These are phyloP conservation scores for Apiospora pterosperma DNA, from an alignment of 2,329 filamentous ascomycete species.

Conservation along the genomic window DNA sequence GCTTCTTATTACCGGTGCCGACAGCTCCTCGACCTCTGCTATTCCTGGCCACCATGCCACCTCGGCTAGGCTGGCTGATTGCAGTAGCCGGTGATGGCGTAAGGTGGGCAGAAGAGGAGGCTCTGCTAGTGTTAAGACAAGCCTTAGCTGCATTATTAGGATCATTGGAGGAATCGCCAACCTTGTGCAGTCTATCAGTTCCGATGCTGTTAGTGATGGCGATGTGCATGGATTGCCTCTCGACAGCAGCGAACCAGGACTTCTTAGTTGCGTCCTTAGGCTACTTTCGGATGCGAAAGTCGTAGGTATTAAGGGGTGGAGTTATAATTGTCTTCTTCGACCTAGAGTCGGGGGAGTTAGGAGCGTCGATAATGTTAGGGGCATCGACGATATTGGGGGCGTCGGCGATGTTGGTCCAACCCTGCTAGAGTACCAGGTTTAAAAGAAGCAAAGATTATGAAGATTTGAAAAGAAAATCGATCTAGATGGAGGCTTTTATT, in stretches of 20 bases:
- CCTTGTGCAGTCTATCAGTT: neutral
- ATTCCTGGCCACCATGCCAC: neutral
- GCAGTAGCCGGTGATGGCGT: neutral
- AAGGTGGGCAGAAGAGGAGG: neutral
- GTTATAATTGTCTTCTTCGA: too few relatives aligned
- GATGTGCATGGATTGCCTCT: conserved; percentile 5
- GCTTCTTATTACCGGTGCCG: neutral
- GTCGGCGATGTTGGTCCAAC: too few relatives aligned
- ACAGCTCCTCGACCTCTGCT: neutral
- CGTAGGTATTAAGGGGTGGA: neutral
- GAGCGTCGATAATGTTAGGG: too few relatives aligned
- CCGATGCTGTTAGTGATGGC: neutral
- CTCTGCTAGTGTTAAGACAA: neutral
- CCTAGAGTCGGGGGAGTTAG: too few relatives aligned
- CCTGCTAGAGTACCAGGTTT: too few relatives aligned
- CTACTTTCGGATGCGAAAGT: neutral
- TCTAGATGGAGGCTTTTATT: too few relatives aligned
- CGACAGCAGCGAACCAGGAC: neutral
- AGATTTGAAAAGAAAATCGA: too few relatives aligned
- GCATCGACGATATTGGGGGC: too few relatives aligned
- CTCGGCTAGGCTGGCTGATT: neutral
- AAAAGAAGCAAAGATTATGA: too few relatives aligned
- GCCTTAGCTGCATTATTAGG: neutral
- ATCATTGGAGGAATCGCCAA: neutral
- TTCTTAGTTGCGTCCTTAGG: neutral